Conservation (phyloP, 108 stramenopile genomes). For the Epipyxis sp. region DNA sequence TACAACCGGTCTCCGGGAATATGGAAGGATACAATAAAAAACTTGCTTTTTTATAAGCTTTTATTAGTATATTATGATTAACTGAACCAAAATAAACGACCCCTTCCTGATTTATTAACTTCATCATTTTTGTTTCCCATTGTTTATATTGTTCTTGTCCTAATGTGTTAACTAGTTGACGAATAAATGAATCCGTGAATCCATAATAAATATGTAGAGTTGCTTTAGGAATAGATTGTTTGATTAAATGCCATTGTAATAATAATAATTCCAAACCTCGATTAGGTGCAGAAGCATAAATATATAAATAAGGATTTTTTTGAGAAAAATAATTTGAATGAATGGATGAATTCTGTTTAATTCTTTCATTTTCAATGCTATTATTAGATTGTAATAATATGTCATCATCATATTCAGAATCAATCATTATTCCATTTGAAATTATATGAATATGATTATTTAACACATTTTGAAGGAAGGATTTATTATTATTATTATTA, state of each 20-base stretch:
- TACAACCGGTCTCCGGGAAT: constrained; percentile 57
- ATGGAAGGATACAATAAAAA: constrained; percentile 58
- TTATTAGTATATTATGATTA: constrained; percentile 38
- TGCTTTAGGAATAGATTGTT: constrained; percentile 33
- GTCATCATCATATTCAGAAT: background rate
- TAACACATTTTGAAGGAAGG: background rate
- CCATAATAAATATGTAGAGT: constrained; percentile 53
- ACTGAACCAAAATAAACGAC: constrained; percentile 56
- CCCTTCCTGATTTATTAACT: constrained; percentile 38
- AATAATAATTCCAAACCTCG: constrained; percentile 45
- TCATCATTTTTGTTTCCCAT: constrained; percentile 26
- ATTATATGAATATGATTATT: background rate
- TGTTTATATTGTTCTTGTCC: constrained; percentile 9
- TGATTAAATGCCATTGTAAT: constrained; percentile 44
- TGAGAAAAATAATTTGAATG: too few relatives aligned
- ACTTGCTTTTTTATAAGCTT: constrained; percentile 44
- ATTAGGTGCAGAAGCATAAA: constrained; percentile 54
- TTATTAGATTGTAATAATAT: background rate
- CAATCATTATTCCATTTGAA: background rate
- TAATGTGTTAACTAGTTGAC: constrained; percentile 16
- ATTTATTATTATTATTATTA: background rate
- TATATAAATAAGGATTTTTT: constrained; percentile 22
- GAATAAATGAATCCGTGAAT: constrained; percentile 43
- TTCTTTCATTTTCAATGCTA: background rate
- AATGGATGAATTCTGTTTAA: too few relatives aligned